Conservation (phyloP, 2,329 filamentous ascomycete genomes). For the Delphinella strobiligena region DNA sequence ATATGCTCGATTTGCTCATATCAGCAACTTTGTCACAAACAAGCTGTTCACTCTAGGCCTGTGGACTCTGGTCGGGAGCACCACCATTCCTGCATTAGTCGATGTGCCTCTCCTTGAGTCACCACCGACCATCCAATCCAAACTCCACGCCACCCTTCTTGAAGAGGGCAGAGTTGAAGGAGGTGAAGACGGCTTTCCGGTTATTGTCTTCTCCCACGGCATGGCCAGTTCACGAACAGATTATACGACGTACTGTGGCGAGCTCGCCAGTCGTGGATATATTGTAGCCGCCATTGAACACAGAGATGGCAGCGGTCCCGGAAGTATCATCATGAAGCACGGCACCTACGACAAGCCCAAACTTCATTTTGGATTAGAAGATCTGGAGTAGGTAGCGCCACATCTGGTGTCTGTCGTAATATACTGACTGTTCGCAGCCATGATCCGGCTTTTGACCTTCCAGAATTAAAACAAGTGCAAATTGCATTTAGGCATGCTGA, state of each 20-base stretch:
- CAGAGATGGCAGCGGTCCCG: conserved; percentile 34
- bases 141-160: background rate
- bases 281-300: conserved; percentile 36
- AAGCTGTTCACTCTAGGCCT: conserved; percentile 28
- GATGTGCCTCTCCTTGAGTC: conserved; percentile 28
- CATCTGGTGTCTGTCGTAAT: too few species aligned
- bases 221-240: conserved; percentile 33
- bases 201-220: conserved; percentile 35
- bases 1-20: conserved; percentile 29
- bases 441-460: conserved; percentile 9
- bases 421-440: background rate
- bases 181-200: conserved; percentile 22
- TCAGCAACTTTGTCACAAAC: conserved; percentile 24
- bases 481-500: conserved; percentile 34
- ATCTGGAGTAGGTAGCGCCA: conserved; percentile 14
- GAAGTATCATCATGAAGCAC: conserved; percentile 26
- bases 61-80: conserved; percentile 30
- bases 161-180: conserved; percentile 15
- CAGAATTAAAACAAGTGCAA: conserved; percentile 29
- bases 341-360: conserved; percentile 17
- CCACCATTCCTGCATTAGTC: conserved; percentile 30
- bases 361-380: conserved; percentile 6
- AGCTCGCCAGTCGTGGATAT: conserved; percentile 33
- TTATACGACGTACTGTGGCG: conserved; percentile 34
- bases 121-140: conserved; percentile 12